phyloP scores from a whole-genome alignment of 2,329 filamentous ascomycete species.

The Esteya vermicola region DNA sequence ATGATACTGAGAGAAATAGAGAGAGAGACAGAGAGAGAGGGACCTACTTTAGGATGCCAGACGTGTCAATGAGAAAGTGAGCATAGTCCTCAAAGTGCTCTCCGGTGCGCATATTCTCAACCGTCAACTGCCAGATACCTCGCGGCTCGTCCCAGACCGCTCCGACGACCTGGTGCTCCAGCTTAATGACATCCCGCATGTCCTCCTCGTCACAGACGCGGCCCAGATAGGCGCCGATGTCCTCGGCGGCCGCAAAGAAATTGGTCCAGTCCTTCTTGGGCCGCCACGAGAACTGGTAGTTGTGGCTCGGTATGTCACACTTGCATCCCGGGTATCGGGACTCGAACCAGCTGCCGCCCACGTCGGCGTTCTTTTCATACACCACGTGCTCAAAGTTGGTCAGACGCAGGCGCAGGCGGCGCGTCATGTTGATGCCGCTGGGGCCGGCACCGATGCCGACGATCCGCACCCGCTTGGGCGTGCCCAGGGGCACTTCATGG shows the following conservation, averaged over 20 bases:
- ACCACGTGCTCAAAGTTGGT: slow-evolving; percentile 29
- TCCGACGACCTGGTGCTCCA: slow-evolving; percentile 24
- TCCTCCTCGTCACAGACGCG: slow-evolving; percentile 28
- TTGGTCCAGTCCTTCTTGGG: slow-evolving; percentile 45
- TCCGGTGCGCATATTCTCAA: slow-evolving; percentile 23
- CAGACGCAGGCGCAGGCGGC: slow-evolving; percentile 27
- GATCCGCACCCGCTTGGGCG: slow-evolving; percentile 24
- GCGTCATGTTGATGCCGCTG: slow-evolving; percentile 29
- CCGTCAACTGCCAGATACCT: slow-evolving; percentile 26
- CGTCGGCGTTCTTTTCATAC: slow-evolving; percentile 41
- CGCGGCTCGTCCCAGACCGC: slow-evolving; percentile 30
- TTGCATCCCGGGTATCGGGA: slow-evolving; percentile 43
- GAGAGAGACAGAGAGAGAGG: no score
- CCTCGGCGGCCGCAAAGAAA: slow-evolving; percentile 38
- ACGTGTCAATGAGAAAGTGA: slow-evolving; percentile 33
- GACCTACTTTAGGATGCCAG: slow-evolving; percentile 37
- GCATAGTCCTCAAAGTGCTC: slow-evolving; percentile 27
- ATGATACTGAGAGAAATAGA: not conserved
- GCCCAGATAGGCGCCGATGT: slow-evolving; percentile 41
- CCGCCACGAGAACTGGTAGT: slow-evolving; percentile 48
- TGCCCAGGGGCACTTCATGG: slow-evolving; percentile 9
- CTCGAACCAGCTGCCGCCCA: slow-evolving; percentile 45
- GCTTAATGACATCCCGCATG: slow-evolving; percentile 28
- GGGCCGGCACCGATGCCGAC: slow-evolving; percentile 29
- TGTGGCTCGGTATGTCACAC: slow-evolving; percentile 44